Percentiles rank a stretch among this genome's conserved stretches.
Evolutionary conservation across 1,284 basidiomycete genomes (phyloP).

Genomic region (Naganishia albida): DNA sequence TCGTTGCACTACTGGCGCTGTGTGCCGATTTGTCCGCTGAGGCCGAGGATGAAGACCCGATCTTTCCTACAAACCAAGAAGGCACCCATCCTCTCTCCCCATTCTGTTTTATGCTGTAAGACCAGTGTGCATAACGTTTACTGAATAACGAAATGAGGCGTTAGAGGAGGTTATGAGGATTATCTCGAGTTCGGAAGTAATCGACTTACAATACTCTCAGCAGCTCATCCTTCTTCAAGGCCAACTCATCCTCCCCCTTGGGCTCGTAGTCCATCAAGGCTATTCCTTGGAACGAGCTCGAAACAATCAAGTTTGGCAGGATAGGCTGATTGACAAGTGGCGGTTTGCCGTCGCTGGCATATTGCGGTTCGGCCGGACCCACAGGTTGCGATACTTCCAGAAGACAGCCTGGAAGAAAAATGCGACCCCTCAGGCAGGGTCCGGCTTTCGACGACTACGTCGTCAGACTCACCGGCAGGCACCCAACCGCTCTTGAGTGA

Average conservation of each 20-base stretch:
- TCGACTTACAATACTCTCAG: constrained; percentile 95
- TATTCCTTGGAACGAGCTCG: constrained; percentile 88
- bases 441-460: constrained; percentile 39
- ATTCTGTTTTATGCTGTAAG: constrained; percentile 76
- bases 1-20: neutral
- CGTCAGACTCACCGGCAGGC: constrained; percentile 63
- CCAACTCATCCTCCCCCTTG: constrained; percentile 84
- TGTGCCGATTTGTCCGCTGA: constrained; percentile 20
- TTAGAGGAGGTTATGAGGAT: constrained; percentile 29
- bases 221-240: constrained; percentile 78
- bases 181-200: constrained; percentile 61
- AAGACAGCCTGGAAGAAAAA: constrained; percentile 65
- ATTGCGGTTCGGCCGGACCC: constrained; percentile 42
- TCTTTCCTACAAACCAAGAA: constrained; percentile 54
- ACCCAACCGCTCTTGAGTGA: constrained; percentile 80
- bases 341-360: constrained; percentile 35
- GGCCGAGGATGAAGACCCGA: constrained; percentile 13
- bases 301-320: constrained; percentile 81
- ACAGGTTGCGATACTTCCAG: constrained; percentile 81
- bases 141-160: constrained; percentile 24
- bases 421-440: neutral
- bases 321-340: constrained; percentile 62
- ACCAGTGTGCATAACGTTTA: constrained; percentile 34
- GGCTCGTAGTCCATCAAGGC: constrained; percentile 93
- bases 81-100: constrained; percentile 92